Evolutionary conservation across 805 yeast species (phyloP).

Genomic region (Candida vaughaniae): DNA sequence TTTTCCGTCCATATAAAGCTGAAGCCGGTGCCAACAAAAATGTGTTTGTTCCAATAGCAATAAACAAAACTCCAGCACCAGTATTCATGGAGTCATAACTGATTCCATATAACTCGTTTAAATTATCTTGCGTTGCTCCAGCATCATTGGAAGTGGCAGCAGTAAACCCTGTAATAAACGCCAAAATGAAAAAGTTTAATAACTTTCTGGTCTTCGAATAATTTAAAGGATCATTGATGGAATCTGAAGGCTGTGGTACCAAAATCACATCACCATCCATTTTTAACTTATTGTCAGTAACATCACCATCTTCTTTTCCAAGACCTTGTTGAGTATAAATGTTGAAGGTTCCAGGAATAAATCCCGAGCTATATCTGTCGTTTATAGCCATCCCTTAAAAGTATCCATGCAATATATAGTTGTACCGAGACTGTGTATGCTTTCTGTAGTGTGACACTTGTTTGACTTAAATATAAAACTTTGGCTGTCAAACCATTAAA

Average conservation of each 20-base stretch:
- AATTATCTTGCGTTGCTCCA: constrained; percentile 46
- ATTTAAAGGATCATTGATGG: constrained; percentile 49
- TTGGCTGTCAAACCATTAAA: background rate
- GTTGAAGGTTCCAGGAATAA: constrained; percentile 57
- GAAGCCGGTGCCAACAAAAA: constrained; percentile 46
- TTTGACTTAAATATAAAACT: no score
- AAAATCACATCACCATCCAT: constrained; percentile 34
- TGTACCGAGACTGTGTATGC: no score
- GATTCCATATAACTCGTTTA: constrained; percentile 42
- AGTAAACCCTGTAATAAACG: constrained; percentile 44
- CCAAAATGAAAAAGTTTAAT: constrained; percentile 38
- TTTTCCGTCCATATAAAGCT: constrained; percentile 45
- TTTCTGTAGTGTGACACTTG: no score
- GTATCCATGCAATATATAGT: no score
- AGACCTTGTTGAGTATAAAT: constrained; percentile 30
- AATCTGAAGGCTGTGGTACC: constrained; percentile 50
- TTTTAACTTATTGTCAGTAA: constrained; percentile 13
- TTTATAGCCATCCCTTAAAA: constrained; percentile 30
- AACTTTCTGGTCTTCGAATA: constrained; percentile 38
- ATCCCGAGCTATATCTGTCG: constrained; percentile 35
- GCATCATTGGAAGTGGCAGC: constrained; percentile 54
- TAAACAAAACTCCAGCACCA: constrained; percentile 49
- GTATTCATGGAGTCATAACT: constrained; percentile 47
- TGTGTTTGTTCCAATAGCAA: constrained; percentile 43
- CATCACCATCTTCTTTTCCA: constrained; percentile 8